These are phyloP conservation scores for Starmerella apis DNA, from an alignment of 805 yeast species.

Conservation along the genomic window DNA sequence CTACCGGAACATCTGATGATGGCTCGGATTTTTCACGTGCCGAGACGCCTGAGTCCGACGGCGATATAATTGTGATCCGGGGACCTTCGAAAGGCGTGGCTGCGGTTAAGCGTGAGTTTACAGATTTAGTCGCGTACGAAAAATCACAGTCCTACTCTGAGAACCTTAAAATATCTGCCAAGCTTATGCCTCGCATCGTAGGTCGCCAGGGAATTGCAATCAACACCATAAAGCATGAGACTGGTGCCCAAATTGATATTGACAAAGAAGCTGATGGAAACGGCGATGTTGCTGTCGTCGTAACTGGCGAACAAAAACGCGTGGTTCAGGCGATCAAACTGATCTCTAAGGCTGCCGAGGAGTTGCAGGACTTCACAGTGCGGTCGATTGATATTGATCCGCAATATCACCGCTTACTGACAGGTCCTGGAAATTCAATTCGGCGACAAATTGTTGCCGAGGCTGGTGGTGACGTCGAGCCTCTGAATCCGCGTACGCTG, in stretches of 20 bases:
- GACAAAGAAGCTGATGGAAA: constrained; percentile 44
- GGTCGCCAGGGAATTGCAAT: constrained; percentile 83
- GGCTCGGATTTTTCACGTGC: neutral
- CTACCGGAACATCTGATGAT: constrained; percentile 24
- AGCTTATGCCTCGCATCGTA: constrained; percentile 72
- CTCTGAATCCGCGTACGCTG: constrained; percentile 43
- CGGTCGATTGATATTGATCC: constrained; percentile 57
- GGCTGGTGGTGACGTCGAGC: constrained; percentile 58
- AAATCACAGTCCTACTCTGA: constrained; percentile 69
- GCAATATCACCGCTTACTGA: constrained; percentile 59
- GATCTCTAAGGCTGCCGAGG: constrained; percentile 53
- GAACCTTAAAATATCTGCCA: constrained; percentile 54
- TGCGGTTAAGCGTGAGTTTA: constrained; percentile 34
- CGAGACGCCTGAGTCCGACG: constrained; percentile 6
- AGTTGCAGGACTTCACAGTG: constrained; percentile 51
- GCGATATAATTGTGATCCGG: constrained; percentile 40
- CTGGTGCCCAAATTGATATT: constrained; percentile 40
- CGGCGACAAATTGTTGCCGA: constrained; percentile 61
- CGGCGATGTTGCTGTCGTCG: constrained; percentile 44
- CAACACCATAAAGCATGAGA: constrained; percentile 62
- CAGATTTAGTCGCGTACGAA: constrained; percentile 75
- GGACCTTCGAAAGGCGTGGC: constrained; percentile 72
- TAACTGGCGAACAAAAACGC: constrained; percentile 68
- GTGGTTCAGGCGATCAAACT: constrained; percentile 60
- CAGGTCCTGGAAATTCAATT: constrained; percentile 68